Evolutionary conservation across 1,284 basidiomycete species (phyloP), one percentile per base, ranked within the genome.

Genomic region (Athelia sp.): DNA sequence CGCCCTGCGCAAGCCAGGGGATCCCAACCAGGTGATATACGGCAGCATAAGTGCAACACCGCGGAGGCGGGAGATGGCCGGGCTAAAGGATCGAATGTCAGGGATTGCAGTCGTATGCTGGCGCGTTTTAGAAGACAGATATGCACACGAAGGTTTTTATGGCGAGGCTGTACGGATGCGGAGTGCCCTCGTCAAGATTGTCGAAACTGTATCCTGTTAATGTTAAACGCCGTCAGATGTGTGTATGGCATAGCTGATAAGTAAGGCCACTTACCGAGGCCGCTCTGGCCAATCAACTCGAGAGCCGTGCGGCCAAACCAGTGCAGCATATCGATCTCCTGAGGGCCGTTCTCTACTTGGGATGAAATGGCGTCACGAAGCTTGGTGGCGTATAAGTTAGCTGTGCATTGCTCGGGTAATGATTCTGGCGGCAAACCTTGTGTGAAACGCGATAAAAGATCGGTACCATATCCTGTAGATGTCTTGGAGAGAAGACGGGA

Each of bases 401-500:
- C 15, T n/a, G n/a, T n/a, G n/a, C 11, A 34, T 11, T 34, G 32
- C n/a, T 23, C 21, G n/a, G n/a, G n/a, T n/a, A n/a, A n/a, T n/a
- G n/a, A n/a, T n/a, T n/a, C n/a, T n/a, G n/a, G n/a, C n/a, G n/a
- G n/a, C n/a, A n/a, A 34, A 43, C 40, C 13, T 43, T 21, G 13
- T 43, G 23, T 72, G 65, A 51, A 62, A 76, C 66, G 1, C 62
- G 60, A 35, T 66, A 62, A 22, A 76, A 67, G 4, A 63, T 58
- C 1, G 69, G 70, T 35, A 73, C 63, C 57, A 77, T 66, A n/a
- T 63, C 58, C 1, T 73, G 70, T 59, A 78, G 66, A 45, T 76
- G 71, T 6, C 65, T 62, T 4, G 64, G 64, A 3, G 73, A 73
- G 54, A 79, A 79, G 1, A 71, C 71, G 1, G 74, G 75, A 49